Conservation (phyloP, 768 basidiomycete genomes). For the Podaxis rugospora region DNA sequence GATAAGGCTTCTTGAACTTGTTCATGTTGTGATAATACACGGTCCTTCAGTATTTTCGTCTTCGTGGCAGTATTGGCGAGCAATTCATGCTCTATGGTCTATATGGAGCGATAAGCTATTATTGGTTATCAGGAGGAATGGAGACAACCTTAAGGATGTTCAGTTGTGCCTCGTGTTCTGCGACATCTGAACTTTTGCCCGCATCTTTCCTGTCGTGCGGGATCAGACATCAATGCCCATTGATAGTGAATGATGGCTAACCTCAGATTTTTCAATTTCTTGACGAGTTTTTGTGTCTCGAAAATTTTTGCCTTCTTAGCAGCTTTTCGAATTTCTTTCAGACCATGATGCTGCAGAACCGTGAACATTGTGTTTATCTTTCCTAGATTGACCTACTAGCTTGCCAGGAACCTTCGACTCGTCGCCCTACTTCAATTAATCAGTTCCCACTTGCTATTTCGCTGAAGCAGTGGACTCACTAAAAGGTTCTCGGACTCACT, state of each 20-base stretch:
- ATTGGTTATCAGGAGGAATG: conserved; percentile 2
- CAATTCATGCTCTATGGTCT: conserved; percentile 57
- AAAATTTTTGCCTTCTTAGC: conserved; percentile 79
- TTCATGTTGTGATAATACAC: conserved; percentile 45
- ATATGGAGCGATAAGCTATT: conserved; percentile 4
- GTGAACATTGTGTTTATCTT: not conserved
- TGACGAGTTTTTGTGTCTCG: conserved; percentile 80
- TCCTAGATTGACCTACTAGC: conserved; percentile 38
- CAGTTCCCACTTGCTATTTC: not conserved
- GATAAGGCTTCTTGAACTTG: conserved; percentile 40
- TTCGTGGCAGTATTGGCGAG: conserved; percentile 64
- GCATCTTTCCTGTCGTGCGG: conserved; percentile 28
- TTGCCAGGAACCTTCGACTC: conserved; percentile 44
- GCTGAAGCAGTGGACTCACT: not conserved
- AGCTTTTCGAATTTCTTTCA: conserved; percentile 69
- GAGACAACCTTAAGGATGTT: conserved; percentile 57
- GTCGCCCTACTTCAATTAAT: conserved; percentile 30
- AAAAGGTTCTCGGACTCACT: conserved; percentile 21
- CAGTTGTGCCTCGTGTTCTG: conserved; percentile 57
- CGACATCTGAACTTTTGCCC: conserved; percentile 32
- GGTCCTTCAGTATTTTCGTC: conserved; percentile 74
- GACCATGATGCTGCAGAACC: conserved; percentile 59
- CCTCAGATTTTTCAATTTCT: conserved; percentile 72
- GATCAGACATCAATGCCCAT: not conserved
- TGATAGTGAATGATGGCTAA: conserved; percentile 22